A percentile compares a stretch with the other conserved stretches of the same genome.
These are phyloP conservation scores for Termitomyces sp. DNA, from an alignment of 768 basidiomycete species.

Conservation along the genomic window DNA sequence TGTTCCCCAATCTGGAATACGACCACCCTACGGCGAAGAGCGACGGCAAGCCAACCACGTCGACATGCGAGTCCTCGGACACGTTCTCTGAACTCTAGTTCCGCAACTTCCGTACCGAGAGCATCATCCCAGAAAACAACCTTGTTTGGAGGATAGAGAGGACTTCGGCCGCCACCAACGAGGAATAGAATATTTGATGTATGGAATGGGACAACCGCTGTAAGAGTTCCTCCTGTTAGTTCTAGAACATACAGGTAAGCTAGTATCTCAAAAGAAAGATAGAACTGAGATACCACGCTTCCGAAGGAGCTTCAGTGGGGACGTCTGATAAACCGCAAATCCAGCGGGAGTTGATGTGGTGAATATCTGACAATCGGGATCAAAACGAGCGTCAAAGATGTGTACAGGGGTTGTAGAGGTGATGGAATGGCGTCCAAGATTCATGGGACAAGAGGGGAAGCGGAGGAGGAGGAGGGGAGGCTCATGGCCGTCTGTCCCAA, in stretches of 20 bases:
- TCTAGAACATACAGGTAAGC: slow-evolving; percentile 40
- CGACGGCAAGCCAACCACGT: slow-evolving; percentile 82
- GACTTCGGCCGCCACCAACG: slow-evolving; percentile 84
- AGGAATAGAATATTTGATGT: slow-evolving; percentile 82
- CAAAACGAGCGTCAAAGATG: slow-evolving; percentile 77
- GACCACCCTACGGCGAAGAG: slow-evolving; percentile 75
- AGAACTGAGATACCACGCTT: slow-evolving; percentile 63
- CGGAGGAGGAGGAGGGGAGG: slow-evolving; percentile 12
- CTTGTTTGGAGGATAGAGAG: slow-evolving; percentile 89
- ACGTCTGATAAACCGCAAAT: slow-evolving; percentile 79
- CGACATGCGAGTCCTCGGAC: slow-evolving; percentile 80
- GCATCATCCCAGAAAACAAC: slow-evolving; percentile 89
- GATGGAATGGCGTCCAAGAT: slow-evolving; percentile 84
- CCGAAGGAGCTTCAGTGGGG: slow-evolving; percentile 73
- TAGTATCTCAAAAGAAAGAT: slow-evolving; percentile 5
- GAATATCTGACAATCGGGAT: slow-evolving; percentile 79
- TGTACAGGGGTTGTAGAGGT: slow-evolving; percentile 72
- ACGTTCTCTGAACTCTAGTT: slow-evolving; percentile 85
- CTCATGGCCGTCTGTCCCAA: slow-evolving; percentile 21
- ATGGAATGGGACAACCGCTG: slow-evolving; percentile 77
- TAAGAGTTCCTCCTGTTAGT: slow-evolving; percentile 74
- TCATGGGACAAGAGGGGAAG: slow-evolving; percentile 52
- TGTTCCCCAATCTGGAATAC: slow-evolving; percentile 69
- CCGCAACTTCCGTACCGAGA: slow-evolving; percentile 73
- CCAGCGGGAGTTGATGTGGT: slow-evolving; percentile 77